Conservation (phyloP, 176 grass and related monocot genomes). For the Oryza glumipatula region DNA sequence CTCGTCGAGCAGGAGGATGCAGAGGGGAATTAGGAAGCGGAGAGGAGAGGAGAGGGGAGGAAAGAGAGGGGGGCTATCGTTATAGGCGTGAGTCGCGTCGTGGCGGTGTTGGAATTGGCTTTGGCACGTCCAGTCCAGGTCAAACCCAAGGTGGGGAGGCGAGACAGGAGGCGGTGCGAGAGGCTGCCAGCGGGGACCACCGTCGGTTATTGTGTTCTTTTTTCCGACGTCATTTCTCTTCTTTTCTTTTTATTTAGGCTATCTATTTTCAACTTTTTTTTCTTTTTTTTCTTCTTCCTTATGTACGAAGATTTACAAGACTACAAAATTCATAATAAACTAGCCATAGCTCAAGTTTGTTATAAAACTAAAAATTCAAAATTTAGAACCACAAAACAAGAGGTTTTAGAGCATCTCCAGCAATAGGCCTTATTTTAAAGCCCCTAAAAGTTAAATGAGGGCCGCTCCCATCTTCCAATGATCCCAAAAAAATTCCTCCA, state of each 20-base stretch:
- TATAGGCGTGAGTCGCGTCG: background rate
- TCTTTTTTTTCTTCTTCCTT: too few relatives aligned
- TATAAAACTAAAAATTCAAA: too few relatives aligned
- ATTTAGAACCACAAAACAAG: too few relatives aligned
- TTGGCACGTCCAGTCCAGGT: background rate
- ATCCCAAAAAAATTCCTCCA: too few relatives aligned
- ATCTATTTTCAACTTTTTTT: background rate
- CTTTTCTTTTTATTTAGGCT: background rate
- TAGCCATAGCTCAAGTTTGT: too few relatives aligned
- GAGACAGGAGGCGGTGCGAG: background rate
- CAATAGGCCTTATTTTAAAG: too few relatives aligned
- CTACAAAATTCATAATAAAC: too few relatives aligned
- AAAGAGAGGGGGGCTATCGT: background rate
- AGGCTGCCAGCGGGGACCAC: background rate
- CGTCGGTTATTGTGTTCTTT: background rate
- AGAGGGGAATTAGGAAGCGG: background rate
- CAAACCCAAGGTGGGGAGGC: background rate
- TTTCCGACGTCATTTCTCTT: background rate
- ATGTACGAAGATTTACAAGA: too few relatives aligned
- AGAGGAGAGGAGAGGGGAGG: background rate
- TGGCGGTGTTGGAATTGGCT: background rate
- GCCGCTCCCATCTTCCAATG: too few relatives aligned
- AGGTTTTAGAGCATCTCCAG: too few relatives aligned
- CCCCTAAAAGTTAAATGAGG: too few relatives aligned
- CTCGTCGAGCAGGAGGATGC: background rate